These are phyloP conservation scores for Trametes cinnabarina DNA, from an alignment of 768 basidiomycete species.

Conservation along the genomic window DNA sequence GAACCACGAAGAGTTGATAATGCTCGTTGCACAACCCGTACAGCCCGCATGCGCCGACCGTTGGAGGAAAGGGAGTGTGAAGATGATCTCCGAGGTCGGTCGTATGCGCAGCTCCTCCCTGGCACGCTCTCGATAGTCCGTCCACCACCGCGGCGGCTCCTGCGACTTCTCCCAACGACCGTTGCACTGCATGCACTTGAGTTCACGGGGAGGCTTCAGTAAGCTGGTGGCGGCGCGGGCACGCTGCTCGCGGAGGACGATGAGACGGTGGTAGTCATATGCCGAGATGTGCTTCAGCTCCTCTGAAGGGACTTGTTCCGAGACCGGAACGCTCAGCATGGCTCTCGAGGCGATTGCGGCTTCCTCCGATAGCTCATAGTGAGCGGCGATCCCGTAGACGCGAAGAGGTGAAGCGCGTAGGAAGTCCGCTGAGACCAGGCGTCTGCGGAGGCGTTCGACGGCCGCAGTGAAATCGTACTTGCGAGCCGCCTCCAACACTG, in stretches of 20 bases:
- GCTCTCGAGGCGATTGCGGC: constrained; percentile 56
- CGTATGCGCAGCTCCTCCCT: constrained; percentile 53
- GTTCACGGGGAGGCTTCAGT: constrained; percentile 43
- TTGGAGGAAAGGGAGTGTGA: constrained; percentile 58
- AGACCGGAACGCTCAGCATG: constrained; percentile 52
- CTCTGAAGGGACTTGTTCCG: constrained; percentile 56
- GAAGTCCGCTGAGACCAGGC: constrained; percentile 51
- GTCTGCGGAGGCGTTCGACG: constrained; percentile 45
- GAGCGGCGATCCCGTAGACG: constrained; percentile 70
- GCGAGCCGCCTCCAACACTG: constrained; percentile 49
- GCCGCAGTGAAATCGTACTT: constrained; percentile 63
- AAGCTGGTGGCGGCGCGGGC: constrained; percentile 47
- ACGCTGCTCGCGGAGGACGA: constrained; percentile 58
- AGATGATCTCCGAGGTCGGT: constrained; percentile 59
- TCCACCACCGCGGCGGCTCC: constrained; percentile 68
- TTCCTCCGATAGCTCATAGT: constrained; percentile 63
- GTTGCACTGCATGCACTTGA: constrained; percentile 72
- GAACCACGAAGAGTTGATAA: constrained; percentile 59
- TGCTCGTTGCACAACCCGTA: constrained; percentile 61
- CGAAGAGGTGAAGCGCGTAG: constrained; percentile 49
- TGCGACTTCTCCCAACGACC: constrained; percentile 44
- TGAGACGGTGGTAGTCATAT: constrained; percentile 64
- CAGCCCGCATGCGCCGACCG: constrained; percentile 52
- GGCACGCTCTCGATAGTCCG: constrained; percentile 54
- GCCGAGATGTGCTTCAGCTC: constrained; percentile 67